A percentile compares a stretch with the other conserved stretches of the same genome.
phyloP scores from a whole-genome alignment of 306 rosid genomes.

The Rosa chinensis region DNA sequence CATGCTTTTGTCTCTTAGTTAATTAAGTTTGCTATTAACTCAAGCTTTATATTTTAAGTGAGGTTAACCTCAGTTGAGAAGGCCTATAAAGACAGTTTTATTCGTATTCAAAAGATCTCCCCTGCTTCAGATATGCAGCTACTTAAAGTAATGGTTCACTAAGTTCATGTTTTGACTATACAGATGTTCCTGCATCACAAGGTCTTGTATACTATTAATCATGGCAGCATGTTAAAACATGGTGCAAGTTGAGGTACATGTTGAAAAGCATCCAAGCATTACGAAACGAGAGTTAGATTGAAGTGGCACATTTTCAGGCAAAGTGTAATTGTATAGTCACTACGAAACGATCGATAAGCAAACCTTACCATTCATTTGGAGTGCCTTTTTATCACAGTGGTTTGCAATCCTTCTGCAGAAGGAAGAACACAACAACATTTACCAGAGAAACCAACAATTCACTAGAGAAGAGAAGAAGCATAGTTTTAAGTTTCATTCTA shows the following conservation, averaged over 20 bases:
- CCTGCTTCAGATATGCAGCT: background rate
- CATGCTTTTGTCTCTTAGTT: background rate
- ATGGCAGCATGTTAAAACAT: background rate
- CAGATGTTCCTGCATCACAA: background rate
- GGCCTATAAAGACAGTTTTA: background rate
- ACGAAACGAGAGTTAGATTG: no score
- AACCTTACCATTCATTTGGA: conserved; percentile 37
- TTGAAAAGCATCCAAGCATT: background rate
- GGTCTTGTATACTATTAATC: background rate
- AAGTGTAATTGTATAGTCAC: no score
- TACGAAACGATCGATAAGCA: no score
- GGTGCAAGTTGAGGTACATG: background rate
- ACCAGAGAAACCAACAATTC: background rate
- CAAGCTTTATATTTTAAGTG: no score
- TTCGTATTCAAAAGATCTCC: background rate
- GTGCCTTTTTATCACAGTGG: conserved; percentile 26
- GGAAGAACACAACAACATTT: background rate
- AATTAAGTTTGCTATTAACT: no score
- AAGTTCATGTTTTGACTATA: background rate
- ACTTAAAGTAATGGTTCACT: background rate
- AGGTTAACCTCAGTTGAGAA: no score
- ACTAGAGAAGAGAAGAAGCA: no score
- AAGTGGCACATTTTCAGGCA: no score
- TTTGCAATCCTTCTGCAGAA: conserved; percentile 46
- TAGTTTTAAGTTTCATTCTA: background rate